Evolutionary conservation across 2,329 filamentous ascomycete species (phyloP).

Genomic region (Aspergillus hiratsukae): DNA sequence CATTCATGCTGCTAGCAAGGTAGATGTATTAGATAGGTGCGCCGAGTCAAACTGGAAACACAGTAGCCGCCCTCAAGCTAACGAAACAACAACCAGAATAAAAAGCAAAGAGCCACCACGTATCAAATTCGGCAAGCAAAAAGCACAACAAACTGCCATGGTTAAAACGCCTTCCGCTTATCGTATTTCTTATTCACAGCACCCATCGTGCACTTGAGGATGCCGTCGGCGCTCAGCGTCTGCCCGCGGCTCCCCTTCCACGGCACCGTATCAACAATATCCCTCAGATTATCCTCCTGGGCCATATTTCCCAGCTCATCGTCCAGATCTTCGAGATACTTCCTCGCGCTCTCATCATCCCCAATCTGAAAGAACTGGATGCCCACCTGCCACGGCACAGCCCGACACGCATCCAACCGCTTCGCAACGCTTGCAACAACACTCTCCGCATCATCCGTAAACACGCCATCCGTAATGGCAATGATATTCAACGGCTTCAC

Average conservation of each 20-base stretch:
- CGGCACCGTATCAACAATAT: conserved; percentile 89
- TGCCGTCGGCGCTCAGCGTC: conserved; percentile 62
- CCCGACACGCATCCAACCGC: conserved; percentile 57
- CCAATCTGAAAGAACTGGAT: conserved; percentile 97
- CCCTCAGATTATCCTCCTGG: conserved; percentile 52
- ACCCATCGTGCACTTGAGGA: conserved; percentile 79
- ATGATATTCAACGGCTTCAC: conserved; percentile 86
- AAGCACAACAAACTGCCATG: background rate
- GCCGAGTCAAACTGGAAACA: background rate
- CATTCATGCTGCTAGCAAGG: background rate
- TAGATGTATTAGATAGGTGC: background rate
- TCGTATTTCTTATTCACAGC: conserved; percentile 67
- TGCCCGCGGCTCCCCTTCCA: conserved; percentile 53
- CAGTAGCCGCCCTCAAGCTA: background rate
- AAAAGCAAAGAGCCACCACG: conserved; percentile 3
- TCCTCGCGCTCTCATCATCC: conserved; percentile 59
- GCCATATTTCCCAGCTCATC: conserved; percentile 59
- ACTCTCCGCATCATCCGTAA: conserved; percentile 72
- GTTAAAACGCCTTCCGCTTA: conserved; percentile 28
- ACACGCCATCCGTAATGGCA: conserved; percentile 82
- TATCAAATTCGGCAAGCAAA: conserved; percentile 6
- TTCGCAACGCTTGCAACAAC: conserved; percentile 64
- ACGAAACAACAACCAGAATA: background rate
- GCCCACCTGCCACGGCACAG: conserved; percentile 74
- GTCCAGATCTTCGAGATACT: conserved; percentile 68